Percentiles rank a stretch among this genome's conserved stretches.
Evolutionary conservation across 306 rosid species (phyloP).

Genomic region (Cyamopsis tetragonoloba): DNA sequence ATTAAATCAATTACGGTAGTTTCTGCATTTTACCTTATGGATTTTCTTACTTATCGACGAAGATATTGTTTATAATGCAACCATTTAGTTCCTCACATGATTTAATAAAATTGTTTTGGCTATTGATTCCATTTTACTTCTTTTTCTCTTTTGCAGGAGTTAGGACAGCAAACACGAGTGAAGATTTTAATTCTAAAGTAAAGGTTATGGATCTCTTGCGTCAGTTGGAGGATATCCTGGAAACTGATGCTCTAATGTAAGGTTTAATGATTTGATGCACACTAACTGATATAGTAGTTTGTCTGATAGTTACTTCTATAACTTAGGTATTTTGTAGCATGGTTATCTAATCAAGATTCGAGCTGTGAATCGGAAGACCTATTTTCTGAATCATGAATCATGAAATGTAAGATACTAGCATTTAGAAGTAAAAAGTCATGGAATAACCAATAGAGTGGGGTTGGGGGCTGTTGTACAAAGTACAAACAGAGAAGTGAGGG

Average conservation of each 20-base stretch:
- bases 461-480: no score
- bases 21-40: no score
- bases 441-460: no score
- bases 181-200: conserved; percentile 26
- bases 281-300: background rate
- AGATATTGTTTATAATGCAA: background rate
- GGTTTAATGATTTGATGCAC: conserved; percentile 9
- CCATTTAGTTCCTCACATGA: background rate
- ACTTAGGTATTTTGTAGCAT: background rate
- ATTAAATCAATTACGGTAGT: no score
- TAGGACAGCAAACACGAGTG: conserved; percentile 30
- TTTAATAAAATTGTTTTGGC: background rate
- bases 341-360: no score
- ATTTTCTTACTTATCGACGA: background rate
- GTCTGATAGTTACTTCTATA: conserved; percentile 1
- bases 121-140: background rate
- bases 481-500: no score
- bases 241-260: conserved; percentile 73
- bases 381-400: no score
- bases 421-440: no score
- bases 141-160: background rate
- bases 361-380: no score
- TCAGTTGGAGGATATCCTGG: conserved; percentile 62
- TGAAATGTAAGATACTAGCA: no score
- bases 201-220: conserved; percentile 41